These are phyloP conservation scores for Vaccinium myrtillus DNA, from an alignment of 148 eudicot species.

Conservation along the genomic window DNA sequence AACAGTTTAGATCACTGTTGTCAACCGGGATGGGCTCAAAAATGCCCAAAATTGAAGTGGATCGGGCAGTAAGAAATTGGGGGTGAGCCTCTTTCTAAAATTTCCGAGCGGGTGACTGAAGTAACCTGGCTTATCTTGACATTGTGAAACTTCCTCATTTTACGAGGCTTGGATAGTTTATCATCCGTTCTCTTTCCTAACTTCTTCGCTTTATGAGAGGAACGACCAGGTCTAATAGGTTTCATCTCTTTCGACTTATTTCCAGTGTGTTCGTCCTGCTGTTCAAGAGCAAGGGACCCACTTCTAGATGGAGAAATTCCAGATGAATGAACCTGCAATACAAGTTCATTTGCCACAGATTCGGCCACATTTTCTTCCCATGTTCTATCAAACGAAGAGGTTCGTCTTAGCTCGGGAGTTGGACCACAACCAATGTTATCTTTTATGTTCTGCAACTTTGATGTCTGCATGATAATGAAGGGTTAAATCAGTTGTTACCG, in stretches of 20 bases:
- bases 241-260: constrained; percentile 61
- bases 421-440: constrained; percentile 38
- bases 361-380: constrained; percentile 94
- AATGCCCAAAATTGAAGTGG: background rate
- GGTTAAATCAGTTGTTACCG: background rate
- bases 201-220: constrained; percentile 91
- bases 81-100: background rate
- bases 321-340: constrained; percentile 61
- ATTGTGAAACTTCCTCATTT: constrained; percentile 81
- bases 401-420: constrained; percentile 68
- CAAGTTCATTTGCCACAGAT: constrained; percentile 78
- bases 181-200: constrained; percentile 69
- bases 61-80: background rate
- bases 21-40: background rate
- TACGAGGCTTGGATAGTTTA: constrained; percentile 71
- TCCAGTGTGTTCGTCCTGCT: constrained; percentile 60
- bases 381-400: constrained; percentile 83
- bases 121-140: constrained; percentile 95
- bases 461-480: constrained; percentile 36
- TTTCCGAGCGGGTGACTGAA: constrained; percentile 12
- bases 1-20: background rate
- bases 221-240: constrained; percentile 71
- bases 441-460: constrained; percentile 50
- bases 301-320: constrained; percentile 40
- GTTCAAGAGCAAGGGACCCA: constrained; percentile 46